Evolutionary conservation across 768 basidiomycete species (phyloP).

Genomic region (Leucosporidium yakuticum): DNA sequence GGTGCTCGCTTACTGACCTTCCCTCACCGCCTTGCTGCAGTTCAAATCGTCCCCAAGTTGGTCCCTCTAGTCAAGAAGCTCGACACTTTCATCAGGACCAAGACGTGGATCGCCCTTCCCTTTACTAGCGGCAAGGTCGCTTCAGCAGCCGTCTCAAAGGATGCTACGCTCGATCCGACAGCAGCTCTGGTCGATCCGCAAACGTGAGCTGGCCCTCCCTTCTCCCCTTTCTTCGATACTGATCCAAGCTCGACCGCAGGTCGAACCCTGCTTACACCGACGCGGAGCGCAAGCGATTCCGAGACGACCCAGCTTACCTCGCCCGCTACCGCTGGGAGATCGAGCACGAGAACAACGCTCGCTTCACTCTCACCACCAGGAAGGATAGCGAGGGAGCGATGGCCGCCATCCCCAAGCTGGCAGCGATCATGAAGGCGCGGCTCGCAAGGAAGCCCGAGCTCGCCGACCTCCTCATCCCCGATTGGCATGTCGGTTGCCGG

Average conservation of each 20-base stretch:
- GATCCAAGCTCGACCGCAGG: too few species aligned
- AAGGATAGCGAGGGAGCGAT: not conserved
- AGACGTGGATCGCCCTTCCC: too few species aligned
- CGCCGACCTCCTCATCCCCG: conserved; percentile 6
- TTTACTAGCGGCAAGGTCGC: not conserved
- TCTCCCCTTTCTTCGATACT: too few species aligned
- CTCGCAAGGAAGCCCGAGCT: conserved; percentile 16
- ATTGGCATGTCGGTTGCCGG: conserved; percentile 3
- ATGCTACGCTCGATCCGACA: not conserved
- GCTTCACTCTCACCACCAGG: not conserved
- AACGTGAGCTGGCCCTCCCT: not conserved
- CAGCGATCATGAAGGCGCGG: conserved; percentile 8
- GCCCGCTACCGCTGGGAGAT: not conserved
- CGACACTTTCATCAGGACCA: too few species aligned
- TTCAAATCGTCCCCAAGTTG: too few species aligned
- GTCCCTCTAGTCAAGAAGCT: too few species aligned
- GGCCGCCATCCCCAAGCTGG: conserved; percentile 8
- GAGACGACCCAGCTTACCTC: conserved; percentile 2
- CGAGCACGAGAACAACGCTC: conserved; percentile 2
- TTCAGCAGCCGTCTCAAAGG: not conserved
- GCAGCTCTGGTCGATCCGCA: not conserved
- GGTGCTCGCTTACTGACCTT: too few species aligned
- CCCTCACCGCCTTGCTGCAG: too few species aligned
- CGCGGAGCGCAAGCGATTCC: not conserved
- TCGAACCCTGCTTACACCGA: not conserved